phyloP scores from a whole-genome alignment of 495 filamentous ascomycete species.

The Parathielavia hyrcaniae region DNA sequence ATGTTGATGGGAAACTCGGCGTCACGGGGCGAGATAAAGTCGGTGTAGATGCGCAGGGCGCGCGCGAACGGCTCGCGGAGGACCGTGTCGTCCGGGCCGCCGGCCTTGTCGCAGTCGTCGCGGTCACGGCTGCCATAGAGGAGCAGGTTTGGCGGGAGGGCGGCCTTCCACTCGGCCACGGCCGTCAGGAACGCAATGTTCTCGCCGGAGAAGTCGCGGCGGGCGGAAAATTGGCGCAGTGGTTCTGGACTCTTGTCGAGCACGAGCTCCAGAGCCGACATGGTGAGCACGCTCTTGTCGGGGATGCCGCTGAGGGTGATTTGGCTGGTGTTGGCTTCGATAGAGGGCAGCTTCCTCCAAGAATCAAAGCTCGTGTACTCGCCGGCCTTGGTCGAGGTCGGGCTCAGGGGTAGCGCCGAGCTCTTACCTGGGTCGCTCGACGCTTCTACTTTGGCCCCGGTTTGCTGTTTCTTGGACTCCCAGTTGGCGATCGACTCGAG shows the following conservation, averaged over 20 bases:
- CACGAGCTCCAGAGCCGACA: slow-evolving; percentile 55
- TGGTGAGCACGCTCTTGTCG: slow-evolving; percentile 45
- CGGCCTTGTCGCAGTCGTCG: slow-evolving; percentile 11
- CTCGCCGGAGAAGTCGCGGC: slow-evolving; percentile 59
- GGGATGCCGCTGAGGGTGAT: slow-evolving; percentile 32
- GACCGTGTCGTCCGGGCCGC: too few species aligned
- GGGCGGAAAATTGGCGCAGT: slow-evolving; percentile 55
- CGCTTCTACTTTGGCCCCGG: slow-evolving; percentile 18
- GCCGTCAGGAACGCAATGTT: slow-evolving; percentile 61
- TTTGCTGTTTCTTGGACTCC: slow-evolving; percentile 31
- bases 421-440: slow-evolving; percentile 13
- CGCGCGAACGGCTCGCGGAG: slow-evolving; percentile 41
- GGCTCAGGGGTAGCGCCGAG: slow-evolving; percentile 15
- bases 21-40: slow-evolving; percentile 49
- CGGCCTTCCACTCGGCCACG: slow-evolving; percentile 50
- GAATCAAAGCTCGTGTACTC: slow-evolving; percentile 18
- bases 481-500: slow-evolving; percentile 28
- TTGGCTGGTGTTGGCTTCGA: slow-evolving; percentile 25
- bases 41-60: slow-evolving; percentile 53
- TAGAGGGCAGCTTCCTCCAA: slow-evolving; percentile 26
- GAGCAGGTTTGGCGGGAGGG: slow-evolving; percentile 21
- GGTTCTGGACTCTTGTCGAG: slow-evolving; percentile 49
- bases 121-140: slow-evolving; percentile 22
- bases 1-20: slow-evolving; percentile 62
- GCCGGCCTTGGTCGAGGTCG: slow-evolving; percentile 25